phyloP scores from a whole-genome alignment of 169 alveolate genomes.

The Cryptosporidium viatorum region DNA sequence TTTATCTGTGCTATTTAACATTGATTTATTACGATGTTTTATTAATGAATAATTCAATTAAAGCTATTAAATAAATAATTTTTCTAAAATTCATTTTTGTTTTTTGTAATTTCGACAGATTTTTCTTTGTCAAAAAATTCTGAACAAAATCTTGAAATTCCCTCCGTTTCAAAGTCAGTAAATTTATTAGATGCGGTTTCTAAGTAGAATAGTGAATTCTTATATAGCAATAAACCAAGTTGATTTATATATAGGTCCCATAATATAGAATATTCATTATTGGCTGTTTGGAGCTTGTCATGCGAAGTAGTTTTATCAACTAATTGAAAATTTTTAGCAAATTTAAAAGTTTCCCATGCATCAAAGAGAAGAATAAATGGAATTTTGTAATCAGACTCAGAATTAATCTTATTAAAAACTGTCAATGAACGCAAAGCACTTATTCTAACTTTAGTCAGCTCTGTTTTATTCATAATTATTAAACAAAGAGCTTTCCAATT shows the following conservation, averaged over 20 bases:
- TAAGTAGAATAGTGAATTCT: background rate
- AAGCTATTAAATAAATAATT: too few species aligned
- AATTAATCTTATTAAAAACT: background rate
- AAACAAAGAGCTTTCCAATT: constrained; percentile 39
- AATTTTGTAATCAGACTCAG: background rate
- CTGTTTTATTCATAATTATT: constrained; percentile 17
- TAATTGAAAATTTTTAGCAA: background rate
- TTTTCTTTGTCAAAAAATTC: background rate
- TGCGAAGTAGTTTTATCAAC: background rate
- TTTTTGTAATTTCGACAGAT: background rate
- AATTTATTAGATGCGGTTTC: background rate
- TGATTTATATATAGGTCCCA: constrained; percentile 2
- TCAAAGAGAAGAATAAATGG: constrained; percentile 41
- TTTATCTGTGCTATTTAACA: too few species aligned
- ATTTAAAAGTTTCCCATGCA: constrained; percentile 32
- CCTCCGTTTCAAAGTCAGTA: background rate
- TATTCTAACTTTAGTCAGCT: constrained; percentile 35
- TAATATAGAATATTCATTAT: background rate
- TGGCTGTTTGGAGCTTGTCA: background rate
- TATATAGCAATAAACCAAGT: constrained; percentile 5
- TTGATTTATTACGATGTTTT: too few species aligned
- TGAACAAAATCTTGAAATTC: background rate
- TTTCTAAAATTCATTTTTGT: background rate
- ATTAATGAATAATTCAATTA: too few species aligned
- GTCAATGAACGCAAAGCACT: constrained; percentile 65